Base-by-base conservation (phyloP, 345 rosid species). In the Psidium friedrichsthalianum region DNA sequence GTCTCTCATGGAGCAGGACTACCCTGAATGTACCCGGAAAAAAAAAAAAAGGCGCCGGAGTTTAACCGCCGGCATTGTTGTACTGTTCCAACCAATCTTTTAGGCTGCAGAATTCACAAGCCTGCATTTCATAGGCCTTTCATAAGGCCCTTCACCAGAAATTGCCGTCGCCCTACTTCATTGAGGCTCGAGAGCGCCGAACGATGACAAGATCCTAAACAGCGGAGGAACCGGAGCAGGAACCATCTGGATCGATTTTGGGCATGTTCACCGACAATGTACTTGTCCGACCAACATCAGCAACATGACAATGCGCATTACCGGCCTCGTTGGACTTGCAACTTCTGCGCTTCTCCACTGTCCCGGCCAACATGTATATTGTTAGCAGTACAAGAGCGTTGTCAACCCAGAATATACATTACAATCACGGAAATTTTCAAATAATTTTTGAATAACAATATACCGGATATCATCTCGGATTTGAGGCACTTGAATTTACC, bases 351-450 rank as follows among this genome's bases (percentile, higher is more conserved):
- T 27, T 61, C 15, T 8, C 1, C 42, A 29, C 21, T 27, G 40
- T 29, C 74, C 18, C 7, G 20, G 74, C 0, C 21, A 29, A 61
- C 36, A 27, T 29, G 8, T 29, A 16, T 29, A 29, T 61, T 16
- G 27, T 6, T 14, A 3, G 40, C 29, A 3, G 22, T 6, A 52
- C 5, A 15, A 3, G 24, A 18, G 20, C 24, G 8, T 64, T 32
- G 29, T 64, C 6, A 32, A 8, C 76, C 36, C 8, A 10, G 12
- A 5, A 32, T 64, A 64, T 64, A 8, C 1, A 2, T 32, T 8
- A 22, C 36, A 32, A 64, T 64, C 15, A 16, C 0, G 0, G 18
- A 32, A 18, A 3, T 0, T 16, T 64, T 32, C 6, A 1, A 4
- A 64, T 44, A 5, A 80, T 22, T 47, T 24, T 80, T 3, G 10